These are phyloP conservation scores for Xylariaceae sp. DNA, from an alignment of 2,329 filamentous ascomycete species.

Conservation along the genomic window DNA sequence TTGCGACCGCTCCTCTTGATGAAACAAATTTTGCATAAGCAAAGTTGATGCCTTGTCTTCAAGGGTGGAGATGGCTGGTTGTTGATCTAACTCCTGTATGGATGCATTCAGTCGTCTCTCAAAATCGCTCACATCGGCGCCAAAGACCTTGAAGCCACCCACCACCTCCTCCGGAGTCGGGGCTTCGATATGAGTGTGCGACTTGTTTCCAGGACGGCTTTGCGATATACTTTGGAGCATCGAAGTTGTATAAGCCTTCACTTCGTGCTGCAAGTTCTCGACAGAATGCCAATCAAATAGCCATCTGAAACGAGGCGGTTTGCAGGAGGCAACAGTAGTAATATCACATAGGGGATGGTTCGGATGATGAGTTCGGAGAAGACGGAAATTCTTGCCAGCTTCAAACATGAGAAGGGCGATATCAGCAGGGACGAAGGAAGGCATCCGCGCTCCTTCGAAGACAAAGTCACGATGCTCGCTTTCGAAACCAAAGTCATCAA, in stretches of 20 bases:
- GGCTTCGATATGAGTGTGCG: not conserved
- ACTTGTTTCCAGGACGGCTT: not conserved
- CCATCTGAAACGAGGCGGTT: slow-evolving; percentile 63
- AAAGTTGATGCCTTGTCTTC: slow-evolving; percentile 40
- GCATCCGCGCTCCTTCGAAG: slow-evolving; percentile 64
- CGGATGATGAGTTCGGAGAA: slow-evolving; percentile 68
- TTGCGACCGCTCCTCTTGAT: slow-evolving; percentile 17
- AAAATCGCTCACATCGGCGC: slow-evolving; percentile 45
- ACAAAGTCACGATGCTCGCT: slow-evolving; percentile 58
- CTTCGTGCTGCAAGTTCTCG: slow-evolving; percentile 59
- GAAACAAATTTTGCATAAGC: slow-evolving; percentile 40
- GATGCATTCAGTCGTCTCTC: slow-evolving; percentile 49
- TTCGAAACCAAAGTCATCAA: slow-evolving; percentile 59
- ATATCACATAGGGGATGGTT: slow-evolving; percentile 63
- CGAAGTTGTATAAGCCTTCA: slow-evolving; percentile 50
- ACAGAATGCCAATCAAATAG: slow-evolving; percentile 71
- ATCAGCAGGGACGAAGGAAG: slow-evolving; percentile 68
- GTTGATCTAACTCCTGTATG: slow-evolving; percentile 44
- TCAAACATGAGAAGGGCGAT: slow-evolving; percentile 74
- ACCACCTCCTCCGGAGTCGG: not conserved
- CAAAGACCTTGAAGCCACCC: slow-evolving; percentile 46
- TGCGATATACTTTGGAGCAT: slow-evolving; percentile 28
- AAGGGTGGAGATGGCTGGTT: slow-evolving; percentile 21
- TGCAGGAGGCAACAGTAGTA: slow-evolving; percentile 43
- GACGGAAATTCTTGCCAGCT: slow-evolving; percentile 71